These are phyloP conservation scores for Xanthoceras sorbifolium DNA, from an alignment of 345 rosid genomes.

Conservation along the genomic window DNA sequence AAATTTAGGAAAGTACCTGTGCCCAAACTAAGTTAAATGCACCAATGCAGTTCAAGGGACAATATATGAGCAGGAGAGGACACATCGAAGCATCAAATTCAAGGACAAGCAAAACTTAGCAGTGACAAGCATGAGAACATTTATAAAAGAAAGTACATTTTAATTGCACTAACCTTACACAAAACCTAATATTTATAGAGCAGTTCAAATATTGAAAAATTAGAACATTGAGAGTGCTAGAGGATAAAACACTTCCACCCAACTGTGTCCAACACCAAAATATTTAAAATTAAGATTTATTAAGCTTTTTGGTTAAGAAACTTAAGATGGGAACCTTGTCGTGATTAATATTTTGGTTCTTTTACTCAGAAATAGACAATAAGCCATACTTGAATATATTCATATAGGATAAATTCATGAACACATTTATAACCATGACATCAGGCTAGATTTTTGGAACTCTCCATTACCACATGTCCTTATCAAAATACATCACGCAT, in stretches of 20 bases:
- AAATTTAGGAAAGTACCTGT: background rate
- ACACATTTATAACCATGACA: background rate
- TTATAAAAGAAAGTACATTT: background rate
- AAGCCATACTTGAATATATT: no score
- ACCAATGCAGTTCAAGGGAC: background rate
- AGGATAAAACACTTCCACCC: background rate
- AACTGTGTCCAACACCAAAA: background rate
- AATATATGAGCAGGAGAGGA: no score
- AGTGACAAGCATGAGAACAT: background rate
- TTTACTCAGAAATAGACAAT: background rate
- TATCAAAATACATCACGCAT: background rate
- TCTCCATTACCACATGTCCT: background rate
- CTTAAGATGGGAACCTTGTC: background rate
- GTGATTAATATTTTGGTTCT: background rate
- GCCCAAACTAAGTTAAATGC: constrained; percentile 1
- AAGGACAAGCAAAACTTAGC: background rate
- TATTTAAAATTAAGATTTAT: background rate
- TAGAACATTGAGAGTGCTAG: background rate
- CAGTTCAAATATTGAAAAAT: background rate
- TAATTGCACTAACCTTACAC: background rate
- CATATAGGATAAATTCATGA: background rate
- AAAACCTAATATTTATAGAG: background rate
- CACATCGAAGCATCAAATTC: background rate
- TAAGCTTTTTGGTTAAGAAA: background rate
- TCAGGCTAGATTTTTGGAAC: background rate